These are phyloP conservation scores for Solanum clarkiae DNA, from an alignment of 257 asterid genomes.

Conservation along the genomic window DNA sequence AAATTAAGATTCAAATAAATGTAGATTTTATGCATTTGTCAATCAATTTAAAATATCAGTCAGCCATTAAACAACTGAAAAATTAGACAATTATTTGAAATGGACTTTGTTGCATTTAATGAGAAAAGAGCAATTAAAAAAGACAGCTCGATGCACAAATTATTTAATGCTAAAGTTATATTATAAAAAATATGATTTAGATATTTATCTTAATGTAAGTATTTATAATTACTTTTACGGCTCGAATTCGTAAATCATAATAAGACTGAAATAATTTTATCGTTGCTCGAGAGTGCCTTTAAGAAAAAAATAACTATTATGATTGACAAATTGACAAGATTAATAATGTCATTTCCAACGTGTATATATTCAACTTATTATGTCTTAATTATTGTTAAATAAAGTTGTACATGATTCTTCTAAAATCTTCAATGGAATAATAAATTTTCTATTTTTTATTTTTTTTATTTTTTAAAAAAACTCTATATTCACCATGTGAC, in stretches of 20 bases:
- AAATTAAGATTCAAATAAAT: neutral
- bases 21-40: neutral
- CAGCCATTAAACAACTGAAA: neutral
- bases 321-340: neutral
- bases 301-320: neutral
- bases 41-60: neutral
- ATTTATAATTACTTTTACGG: neutral
- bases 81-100: neutral
- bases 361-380: neutral
- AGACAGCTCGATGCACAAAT: fast-evolving
- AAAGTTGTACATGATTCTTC: neutral
- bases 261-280: too few species aligned
- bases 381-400: neutral
- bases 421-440: neutral
- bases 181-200: neutral
- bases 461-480: neutral
- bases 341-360: neutral
- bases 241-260: neutral
- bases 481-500: neutral
- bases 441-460: neutral
- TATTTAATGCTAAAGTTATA: neutral
- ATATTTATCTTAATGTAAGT: fast-evolving
- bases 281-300: too few species aligned
- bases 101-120: neutral
- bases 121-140: neutral